Evolutionary conservation across 1,139 yeast species (phyloP).

Genomic region (Saccharomyces hybrid): DNA sequence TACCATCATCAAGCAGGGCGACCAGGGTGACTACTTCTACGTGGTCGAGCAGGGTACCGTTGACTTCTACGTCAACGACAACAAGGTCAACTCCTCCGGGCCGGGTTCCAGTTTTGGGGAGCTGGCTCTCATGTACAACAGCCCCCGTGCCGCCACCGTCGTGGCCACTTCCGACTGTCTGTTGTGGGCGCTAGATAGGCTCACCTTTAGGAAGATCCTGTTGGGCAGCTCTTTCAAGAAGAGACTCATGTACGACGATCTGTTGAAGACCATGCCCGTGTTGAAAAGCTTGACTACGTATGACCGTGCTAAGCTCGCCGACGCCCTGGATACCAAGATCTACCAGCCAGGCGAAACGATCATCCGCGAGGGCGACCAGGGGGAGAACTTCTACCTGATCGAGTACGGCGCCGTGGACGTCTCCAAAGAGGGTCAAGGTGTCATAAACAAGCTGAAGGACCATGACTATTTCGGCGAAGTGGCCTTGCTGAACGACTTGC

Average conservation of each 20-base stretch:
- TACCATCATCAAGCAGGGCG: slow-evolving; percentile 84
- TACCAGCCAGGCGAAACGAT: slow-evolving; percentile 68
- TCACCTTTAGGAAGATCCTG: slow-evolving; percentile 85
- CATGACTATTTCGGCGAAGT: slow-evolving; percentile 97
- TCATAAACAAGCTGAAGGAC: slow-evolving; percentile 52
- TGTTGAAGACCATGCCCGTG: slow-evolving; percentile 79
- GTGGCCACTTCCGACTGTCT: slow-evolving; percentile 61
- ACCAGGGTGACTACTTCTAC: slow-evolving; percentile 91
- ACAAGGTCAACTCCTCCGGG: slow-evolving; percentile 64
- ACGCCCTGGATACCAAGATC: slow-evolving; percentile 76
- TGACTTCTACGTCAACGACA: slow-evolving; percentile 68
- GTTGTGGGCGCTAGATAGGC: slow-evolving; percentile 89
- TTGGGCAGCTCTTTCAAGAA: slow-evolving; percentile 86
- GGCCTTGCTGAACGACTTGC: slow-evolving; percentile 82
- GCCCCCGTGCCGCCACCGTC: slow-evolving; percentile 97
- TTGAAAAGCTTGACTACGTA: slow-evolving; percentile 63
- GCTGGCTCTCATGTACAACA: slow-evolving; percentile 91
- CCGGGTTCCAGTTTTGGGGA: slow-evolving; percentile 94
- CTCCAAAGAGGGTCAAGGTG: slow-evolving; percentile 47
- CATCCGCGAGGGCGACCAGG: slow-evolving; percentile 81
- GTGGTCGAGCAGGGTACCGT: slow-evolving; percentile 81
- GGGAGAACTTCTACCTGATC: slow-evolving; percentile 84
- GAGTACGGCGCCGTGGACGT: slow-evolving; percentile 85
- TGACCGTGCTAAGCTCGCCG: slow-evolving; percentile 88
- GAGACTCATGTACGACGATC: slow-evolving; percentile 83